Evolutionary conservation across 1,284 basidiomycete species (phyloP), one percentile per base, ranked within the genome.

Genomic region (Mycena sp.): DNA sequence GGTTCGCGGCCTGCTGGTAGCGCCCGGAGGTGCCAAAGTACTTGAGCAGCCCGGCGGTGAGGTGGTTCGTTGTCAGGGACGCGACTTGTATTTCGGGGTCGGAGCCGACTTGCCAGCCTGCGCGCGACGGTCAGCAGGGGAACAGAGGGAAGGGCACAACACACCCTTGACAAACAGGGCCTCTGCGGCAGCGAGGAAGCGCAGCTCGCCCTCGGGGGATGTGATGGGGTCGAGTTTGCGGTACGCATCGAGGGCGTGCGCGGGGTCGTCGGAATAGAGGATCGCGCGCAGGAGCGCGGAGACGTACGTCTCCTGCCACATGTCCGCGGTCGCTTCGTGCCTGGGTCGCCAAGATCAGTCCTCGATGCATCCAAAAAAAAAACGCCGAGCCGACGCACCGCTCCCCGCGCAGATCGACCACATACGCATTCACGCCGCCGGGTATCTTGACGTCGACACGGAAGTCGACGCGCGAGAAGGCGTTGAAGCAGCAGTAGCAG

Each of bases 61-160:
- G 85, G 75, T 99, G 97, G 76, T 99, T 99, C 37, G 94, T 96
- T 6, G 98, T 95, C n/a, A 96, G 86, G 0, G 96, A 98, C 0
- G 97, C 97, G 21, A 99, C 97, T 76, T 99, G 98, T 35, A 99
- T 96, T 78, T 99, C 98, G 0, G 97, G 97, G 70, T 99, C 97
- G 0, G 96, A 98, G 3, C 97, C 97, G 1, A 99, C 92, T 76
- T 98, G 96, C 98, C 97, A 99, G 29, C 97, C 95, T 94, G 53
- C 58, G 32, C 3, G 50, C 9, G n/a, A 52, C 6, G 21, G 23
- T 21, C 35, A 63, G 32, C 57, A 37, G 10, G 30, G 46, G 44
- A 30, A 25, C 11, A 30, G 21, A 21, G 26, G 19, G 41, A 17
- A n/a, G 11, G 37, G 23, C 32, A 14, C 32, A 28, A 62, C 80